Evolutionary conservation across 2,329 filamentous ascomycete genomes (phyloP).

Genomic region (Tolypocladium inflatum): DNA sequence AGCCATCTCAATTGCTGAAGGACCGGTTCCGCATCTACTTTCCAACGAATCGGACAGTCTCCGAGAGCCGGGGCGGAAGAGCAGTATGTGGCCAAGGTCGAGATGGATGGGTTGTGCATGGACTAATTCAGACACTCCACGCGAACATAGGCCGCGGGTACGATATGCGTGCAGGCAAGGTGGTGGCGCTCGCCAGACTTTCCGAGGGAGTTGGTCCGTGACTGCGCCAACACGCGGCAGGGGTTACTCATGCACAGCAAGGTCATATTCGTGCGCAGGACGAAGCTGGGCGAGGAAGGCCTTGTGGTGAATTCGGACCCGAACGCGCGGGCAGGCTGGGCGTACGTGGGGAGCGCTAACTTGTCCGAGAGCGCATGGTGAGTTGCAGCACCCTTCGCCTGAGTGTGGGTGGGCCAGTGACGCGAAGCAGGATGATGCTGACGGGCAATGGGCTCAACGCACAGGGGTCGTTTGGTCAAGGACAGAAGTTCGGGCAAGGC

Average conservation of each 20-base stretch:
- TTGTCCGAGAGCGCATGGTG: conserved; percentile 88
- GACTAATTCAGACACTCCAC: conserved; percentile 10
- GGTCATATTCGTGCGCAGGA: conserved; percentile 43
- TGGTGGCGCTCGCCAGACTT: conserved; percentile 66
- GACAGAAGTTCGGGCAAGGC: conserved; percentile 56
- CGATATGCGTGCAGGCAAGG: conserved; percentile 66
- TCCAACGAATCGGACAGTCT: conserved; percentile 63
- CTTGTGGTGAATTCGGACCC: conserved; percentile 4
- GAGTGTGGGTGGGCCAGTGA: conserved; percentile 1
- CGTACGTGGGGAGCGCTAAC: conserved; percentile 85
- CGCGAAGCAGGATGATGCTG: not conserved
- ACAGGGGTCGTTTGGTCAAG: conserved; percentile 67
- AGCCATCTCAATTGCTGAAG: conserved; percentile 17
- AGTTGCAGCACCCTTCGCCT: conserved; percentile 20
- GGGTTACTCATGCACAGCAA: conserved; percentile 88
- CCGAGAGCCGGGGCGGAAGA: conserved; percentile 51
- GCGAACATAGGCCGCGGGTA: conserved; percentile 55
- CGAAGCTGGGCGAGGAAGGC: conserved; percentile 1
- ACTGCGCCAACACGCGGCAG: conserved; percentile 61
- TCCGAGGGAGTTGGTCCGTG: conserved; percentile 60
- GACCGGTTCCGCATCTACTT: conserved; percentile 68
- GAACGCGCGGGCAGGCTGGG: conserved; percentile 46
- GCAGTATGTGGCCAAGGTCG: conserved; percentile 25
- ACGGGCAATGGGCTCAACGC: conserved; percentile 2
- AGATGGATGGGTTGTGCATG: not conserved